A percentile compares a stretch with the other conserved stretches of the same genome.
Conservation (phyloP, 345 rosid species). For the Boechera retrofracta region DNA sequence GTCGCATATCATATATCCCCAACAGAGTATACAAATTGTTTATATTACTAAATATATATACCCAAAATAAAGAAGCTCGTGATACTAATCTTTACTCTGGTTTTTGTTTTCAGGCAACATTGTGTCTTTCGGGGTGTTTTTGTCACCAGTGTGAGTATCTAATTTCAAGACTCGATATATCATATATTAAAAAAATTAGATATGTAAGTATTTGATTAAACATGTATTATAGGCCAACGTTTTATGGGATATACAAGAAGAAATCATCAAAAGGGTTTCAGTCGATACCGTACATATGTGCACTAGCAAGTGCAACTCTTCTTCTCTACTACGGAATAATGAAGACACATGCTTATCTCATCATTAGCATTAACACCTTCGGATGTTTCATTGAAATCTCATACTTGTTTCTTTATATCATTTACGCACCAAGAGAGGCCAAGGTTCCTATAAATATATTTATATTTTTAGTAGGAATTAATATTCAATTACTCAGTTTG, state of each 20-base stretch:
- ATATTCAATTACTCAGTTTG: neutral
- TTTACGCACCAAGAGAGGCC: slow-evolving; percentile 64
- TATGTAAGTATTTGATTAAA: neutral
- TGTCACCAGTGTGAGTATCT: slow-evolving; percentile 77
- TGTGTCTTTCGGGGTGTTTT: slow-evolving; percentile 64
- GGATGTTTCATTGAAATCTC: slow-evolving; percentile 61
- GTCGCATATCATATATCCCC: neutral
- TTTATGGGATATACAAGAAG: slow-evolving; percentile 58
- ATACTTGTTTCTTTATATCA: slow-evolving; percentile 57
- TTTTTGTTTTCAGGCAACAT: slow-evolving; percentile 62
- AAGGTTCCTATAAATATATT: slow-evolving; percentile 46
- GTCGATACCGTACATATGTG: slow-evolving; percentile 68
- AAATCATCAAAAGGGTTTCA: slow-evolving; percentile 78
- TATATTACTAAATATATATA: neutral
- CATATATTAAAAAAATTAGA: neutral
- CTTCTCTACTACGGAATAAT: slow-evolving; percentile 66
- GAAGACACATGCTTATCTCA: slow-evolving; percentile 54
- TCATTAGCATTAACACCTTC: slow-evolving; percentile 66
- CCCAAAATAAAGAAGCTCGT: neutral
- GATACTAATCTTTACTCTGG: neutral
- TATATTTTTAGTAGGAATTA: neutral
- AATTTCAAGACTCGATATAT: neutral
- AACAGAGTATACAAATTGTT: neutral
- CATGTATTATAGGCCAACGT: slow-evolving; percentile 62
- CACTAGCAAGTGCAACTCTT: slow-evolving; percentile 68